Evolutionary conservation across 2,329 filamentous ascomycete genomes (phyloP).

Genomic region (Botrytis hyacinthi): DNA sequence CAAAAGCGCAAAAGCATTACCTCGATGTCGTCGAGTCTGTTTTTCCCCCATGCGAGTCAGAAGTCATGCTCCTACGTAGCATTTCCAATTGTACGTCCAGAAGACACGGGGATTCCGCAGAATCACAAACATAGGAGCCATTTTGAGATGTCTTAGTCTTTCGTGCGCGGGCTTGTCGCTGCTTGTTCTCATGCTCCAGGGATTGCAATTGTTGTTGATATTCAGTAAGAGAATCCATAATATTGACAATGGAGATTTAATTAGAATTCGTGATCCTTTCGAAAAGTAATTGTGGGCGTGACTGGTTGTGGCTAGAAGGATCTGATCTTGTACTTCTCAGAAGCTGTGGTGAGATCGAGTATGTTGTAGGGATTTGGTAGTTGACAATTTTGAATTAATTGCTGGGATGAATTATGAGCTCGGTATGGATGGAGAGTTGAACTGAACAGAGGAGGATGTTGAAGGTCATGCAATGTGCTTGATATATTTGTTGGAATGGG

Average conservation of each 20-base stretch:
- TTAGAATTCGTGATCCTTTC: background rate
- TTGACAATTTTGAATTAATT: background rate
- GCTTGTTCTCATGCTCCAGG: constrained; percentile 14
- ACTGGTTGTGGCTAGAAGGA: background rate
- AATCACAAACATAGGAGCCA: background rate
- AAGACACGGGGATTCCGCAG: constrained; percentile 5
- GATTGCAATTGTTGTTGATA: constrained; percentile 6
- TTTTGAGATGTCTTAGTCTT: background rate
- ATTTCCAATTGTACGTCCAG: constrained; percentile 5
- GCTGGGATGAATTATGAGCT: background rate
- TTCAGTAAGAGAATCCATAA: constrained; percentile 5
- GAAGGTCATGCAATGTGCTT: background rate
- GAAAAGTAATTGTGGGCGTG: background rate
- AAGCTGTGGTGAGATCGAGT: background rate
- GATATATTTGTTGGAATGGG: constrained; percentile 3
- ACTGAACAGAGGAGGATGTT: background rate
- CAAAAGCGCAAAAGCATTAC: background rate
- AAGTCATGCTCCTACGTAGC: constrained; percentile 9
- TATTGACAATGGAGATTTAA: background rate
- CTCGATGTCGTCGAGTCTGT: background rate
- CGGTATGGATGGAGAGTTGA: background rate
- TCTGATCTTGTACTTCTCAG: background rate
- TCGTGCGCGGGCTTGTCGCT: constrained; percentile 3
- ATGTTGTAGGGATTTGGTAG: background rate
- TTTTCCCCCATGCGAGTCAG: background rate